Percentiles rank a stretch among this genome's conserved stretches.
Evolutionary conservation across 2,329 filamentous ascomycete genomes (phyloP).

Genomic region (Botrytis tulipae): DNA sequence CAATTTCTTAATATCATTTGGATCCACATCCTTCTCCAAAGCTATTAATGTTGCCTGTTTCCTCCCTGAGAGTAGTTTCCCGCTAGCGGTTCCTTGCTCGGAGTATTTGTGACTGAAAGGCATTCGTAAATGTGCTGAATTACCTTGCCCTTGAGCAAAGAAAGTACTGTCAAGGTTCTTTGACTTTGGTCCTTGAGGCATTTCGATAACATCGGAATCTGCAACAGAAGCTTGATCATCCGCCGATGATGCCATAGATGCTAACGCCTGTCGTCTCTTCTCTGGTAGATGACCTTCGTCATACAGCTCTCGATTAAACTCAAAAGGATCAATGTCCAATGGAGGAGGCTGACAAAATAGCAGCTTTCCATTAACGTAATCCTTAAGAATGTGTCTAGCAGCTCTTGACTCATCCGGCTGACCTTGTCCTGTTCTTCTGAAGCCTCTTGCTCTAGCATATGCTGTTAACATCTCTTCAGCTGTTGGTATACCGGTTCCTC

Average conservation of each 20-base stretch:
- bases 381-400: slow-evolving; percentile 85
- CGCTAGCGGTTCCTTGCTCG: slow-evolving; percentile 65
- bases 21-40: slow-evolving; percentile 80
- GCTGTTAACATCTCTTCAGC: slow-evolving; percentile 80
- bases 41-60: slow-evolving; percentile 81
- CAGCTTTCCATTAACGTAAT: slow-evolving; percentile 95
- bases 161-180: slow-evolving; percentile 82
- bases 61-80: slow-evolving; percentile 74
- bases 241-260: slow-evolving; percentile 39
- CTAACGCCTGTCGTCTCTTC: slow-evolving; percentile 69
- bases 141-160: slow-evolving; percentile 66
- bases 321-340: slow-evolving; percentile 62
- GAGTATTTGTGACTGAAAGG: slow-evolving; percentile 91
- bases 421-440: slow-evolving; percentile 83
- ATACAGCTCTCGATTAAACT: slow-evolving; percentile 90
- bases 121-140: slow-evolving; percentile 65
- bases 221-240: slow-evolving; percentile 43
- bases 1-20: slow-evolving; percentile 66
- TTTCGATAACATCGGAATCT: slow-evolving; percentile 50
- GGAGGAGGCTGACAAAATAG: slow-evolving; percentile 90
- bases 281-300: slow-evolving; percentile 77
- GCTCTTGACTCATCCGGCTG: slow-evolving; percentile 93
- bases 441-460: slow-evolving; percentile 86
- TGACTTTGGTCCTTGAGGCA: slow-evolving; percentile 69
- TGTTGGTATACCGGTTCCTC: slow-evolving; percentile 82